phyloP scores from a whole-genome alignment of 2,329 filamentous ascomycete genomes.

The Phymatotrichopsis omnivora region DNA sequence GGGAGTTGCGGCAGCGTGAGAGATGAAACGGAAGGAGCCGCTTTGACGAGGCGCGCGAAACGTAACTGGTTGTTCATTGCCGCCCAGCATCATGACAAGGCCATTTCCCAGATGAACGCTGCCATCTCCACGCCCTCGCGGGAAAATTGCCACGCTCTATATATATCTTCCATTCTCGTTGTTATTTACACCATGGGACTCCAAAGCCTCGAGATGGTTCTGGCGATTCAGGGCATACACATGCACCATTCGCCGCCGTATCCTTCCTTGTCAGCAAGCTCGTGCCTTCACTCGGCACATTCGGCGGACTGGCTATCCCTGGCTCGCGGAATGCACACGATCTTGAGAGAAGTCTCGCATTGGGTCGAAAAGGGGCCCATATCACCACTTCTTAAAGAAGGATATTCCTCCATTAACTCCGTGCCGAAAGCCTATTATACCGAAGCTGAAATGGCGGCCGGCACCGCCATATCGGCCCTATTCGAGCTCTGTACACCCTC shows the following conservation, averaged over 20 bases:
- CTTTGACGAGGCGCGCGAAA: too few species aligned
- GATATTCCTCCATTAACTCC: neutral
- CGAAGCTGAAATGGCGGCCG: conserved; percentile 11
- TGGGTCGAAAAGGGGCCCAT: conserved; percentile 26
- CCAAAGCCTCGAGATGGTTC: too few species aligned
- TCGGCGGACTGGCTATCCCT: conserved; percentile 28
- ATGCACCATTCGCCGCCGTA: conserved; percentile 24
- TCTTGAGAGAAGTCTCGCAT: conserved; percentile 29
- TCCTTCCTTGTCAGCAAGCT: too few species aligned
- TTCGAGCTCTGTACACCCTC: conserved; percentile 34
- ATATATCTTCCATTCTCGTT: conserved; percentile 34
- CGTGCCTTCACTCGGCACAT: too few species aligned
- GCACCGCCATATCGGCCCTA: conserved; percentile 22
- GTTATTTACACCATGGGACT: conserved; percentile 35
- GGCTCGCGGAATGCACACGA: conserved; percentile 32
- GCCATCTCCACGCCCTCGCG: conserved; percentile 29
- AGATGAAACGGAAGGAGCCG: too few species aligned
- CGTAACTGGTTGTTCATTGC: conserved; percentile 16
- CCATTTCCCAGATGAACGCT: conserved; percentile 32
- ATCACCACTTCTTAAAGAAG: conserved; percentile 1
- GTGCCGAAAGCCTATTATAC: too few species aligned
- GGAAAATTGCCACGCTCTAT: conserved; percentile 35
- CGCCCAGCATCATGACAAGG: conserved; percentile 29
- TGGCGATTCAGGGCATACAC: too few species aligned
- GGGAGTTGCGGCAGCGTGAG: too few species aligned